Evolutionary conservation across 176 grass and related monocot species (phyloP).

Genomic region (Coix lacrymajobi): DNA sequence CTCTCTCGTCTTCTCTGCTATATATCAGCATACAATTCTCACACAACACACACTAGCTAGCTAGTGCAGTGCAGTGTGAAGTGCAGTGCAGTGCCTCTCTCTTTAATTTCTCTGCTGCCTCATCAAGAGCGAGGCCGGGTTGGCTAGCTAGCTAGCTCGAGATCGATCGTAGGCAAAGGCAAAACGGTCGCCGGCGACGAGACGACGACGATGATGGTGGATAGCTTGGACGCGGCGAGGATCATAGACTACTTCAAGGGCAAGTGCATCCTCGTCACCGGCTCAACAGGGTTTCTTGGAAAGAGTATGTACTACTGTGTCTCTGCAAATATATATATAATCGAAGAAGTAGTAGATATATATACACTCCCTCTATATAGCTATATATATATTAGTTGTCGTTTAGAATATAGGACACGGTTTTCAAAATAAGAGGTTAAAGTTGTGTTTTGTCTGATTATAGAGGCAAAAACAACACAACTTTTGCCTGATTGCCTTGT

Average conservation of each 20-base stretch:
- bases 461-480: too few species aligned
- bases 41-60: neutral
- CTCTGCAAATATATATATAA: neutral
- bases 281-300: constrained; percentile 81
- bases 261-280: constrained; percentile 78
- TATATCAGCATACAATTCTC: too few species aligned
- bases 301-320: constrained; percentile 45
- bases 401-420: too few species aligned
- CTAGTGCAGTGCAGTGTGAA: neutral
- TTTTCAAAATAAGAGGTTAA: too few species aligned
- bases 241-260: constrained; percentile 69
- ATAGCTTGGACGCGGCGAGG: constrained; percentile 50
- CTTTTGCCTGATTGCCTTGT: too few species aligned
- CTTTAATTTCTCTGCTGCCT: neutral
- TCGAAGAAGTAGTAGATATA: too few species aligned
- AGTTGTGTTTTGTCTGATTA: too few species aligned
- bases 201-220: neutral
- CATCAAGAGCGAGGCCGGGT: neutral
- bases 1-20: too few species aligned
- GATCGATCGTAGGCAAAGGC: neutral
- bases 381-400: too few species aligned
- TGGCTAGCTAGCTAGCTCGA: neutral
- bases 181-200: neutral
- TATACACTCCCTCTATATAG: too few species aligned
- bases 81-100: neutral